Percentiles rank a stretch among this genome's conserved stretches.
These are phyloP conservation scores for Aspergillus ochraceoroseus DNA, from an alignment of 2,329 filamentous ascomycete species.

Conservation along the genomic window DNA sequence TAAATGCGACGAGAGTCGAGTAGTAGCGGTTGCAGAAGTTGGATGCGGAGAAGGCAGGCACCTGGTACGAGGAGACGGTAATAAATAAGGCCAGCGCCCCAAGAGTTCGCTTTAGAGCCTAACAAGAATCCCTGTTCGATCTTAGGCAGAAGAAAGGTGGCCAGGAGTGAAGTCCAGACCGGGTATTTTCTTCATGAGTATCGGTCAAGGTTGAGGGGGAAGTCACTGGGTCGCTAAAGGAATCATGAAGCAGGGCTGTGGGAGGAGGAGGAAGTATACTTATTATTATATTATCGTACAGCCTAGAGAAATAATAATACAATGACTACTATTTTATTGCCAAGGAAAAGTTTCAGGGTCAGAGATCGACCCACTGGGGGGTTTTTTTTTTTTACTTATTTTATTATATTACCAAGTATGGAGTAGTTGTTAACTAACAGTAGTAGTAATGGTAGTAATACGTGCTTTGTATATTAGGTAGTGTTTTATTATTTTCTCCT, in stretches of 20 bases:
- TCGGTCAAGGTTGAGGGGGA: background rate
- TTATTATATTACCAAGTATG: too few species aligned
- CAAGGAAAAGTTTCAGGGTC: slow-evolving; percentile 22
- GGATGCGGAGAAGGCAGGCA: background rate
- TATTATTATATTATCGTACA: too few species aligned
- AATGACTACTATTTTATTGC: slow-evolving; percentile 12
- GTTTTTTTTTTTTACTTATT: slow-evolving; percentile 9
- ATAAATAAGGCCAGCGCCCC: too few species aligned
- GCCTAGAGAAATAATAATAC: too few species aligned
- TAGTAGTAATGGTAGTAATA: too few species aligned
- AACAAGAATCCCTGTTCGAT: background rate
- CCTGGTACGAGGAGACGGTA: background rate
- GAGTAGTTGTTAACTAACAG: too few species aligned
- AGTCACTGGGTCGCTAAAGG: background rate
- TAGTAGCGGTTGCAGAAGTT: background rate
- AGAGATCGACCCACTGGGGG: slow-evolving; percentile 24
- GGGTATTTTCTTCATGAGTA: background rate
- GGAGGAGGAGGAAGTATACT: slow-evolving; percentile 6
- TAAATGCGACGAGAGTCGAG: too few species aligned
- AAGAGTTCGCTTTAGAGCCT: too few species aligned
- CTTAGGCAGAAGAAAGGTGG: background rate
- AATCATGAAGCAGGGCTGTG: slow-evolving; percentile 14
- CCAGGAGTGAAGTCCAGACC: background rate
- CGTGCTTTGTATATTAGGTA: too few species aligned
- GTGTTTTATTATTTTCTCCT: too few species aligned